Evolutionary conservation across 169 alveolate genomes (phyloP).

Genomic region (Theileria annulata): DNA sequence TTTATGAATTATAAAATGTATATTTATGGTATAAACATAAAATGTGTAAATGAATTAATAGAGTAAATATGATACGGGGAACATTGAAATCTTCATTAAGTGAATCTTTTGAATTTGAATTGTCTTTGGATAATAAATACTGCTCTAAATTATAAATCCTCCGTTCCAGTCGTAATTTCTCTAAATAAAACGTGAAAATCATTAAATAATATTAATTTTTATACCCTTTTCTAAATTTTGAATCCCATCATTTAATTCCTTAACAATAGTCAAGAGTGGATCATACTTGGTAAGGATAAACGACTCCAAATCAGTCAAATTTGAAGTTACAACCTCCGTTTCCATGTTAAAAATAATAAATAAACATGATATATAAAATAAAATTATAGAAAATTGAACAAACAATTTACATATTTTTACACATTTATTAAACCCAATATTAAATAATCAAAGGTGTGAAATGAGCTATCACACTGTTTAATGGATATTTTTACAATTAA

Average conservation of each 20-base stretch:
- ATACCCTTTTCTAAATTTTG: constrained; percentile 86
- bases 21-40: too few species aligned
- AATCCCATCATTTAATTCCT: constrained; percentile 84
- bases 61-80: constrained; percentile 28
- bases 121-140: constrained; percentile 31
- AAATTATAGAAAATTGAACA: background rate
- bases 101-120: constrained; percentile 3
- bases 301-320: constrained; percentile 51
- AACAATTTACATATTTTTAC: background rate
- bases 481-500: background rate
- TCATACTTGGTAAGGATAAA: constrained; percentile 87
- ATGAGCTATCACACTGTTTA: background rate
- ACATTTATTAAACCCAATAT: constrained; percentile 18
- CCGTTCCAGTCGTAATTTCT: constrained; percentile 68
- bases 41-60: background rate
- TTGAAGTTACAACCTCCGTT: constrained; percentile 30
- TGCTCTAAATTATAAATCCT: constrained; percentile 67
- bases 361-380: constrained; percentile 2
- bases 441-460: background rate
- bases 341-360: constrained; percentile 6
- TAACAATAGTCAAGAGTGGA: constrained; percentile 86
- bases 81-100: constrained; percentile 20
- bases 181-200: constrained; percentile 21
- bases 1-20: background rate
- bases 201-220: background rate